Conservation (phyloP, 345 rosid genomes). For the Pistacia integerrima region DNA sequence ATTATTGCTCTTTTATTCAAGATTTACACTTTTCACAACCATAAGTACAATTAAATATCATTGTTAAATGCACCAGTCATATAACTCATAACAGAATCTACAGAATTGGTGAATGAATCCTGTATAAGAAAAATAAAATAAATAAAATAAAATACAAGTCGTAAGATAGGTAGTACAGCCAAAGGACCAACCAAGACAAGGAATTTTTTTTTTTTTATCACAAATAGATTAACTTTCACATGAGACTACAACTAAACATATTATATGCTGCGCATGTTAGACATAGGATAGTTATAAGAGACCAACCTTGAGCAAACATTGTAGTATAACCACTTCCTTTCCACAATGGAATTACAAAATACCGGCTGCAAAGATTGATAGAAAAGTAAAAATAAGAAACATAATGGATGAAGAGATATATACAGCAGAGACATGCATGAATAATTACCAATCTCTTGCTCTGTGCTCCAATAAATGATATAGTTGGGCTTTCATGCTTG, state of each 20-base stretch:
- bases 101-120: background rate
- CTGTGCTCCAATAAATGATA: slow-evolving; percentile 76
- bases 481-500: slow-evolving; percentile 70
- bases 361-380: slow-evolving; percentile 52
- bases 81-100: background rate
- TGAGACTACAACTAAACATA: background rate
- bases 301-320: slow-evolving; percentile 87
- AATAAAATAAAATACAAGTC: background rate
- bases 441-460: slow-evolving; percentile 74
- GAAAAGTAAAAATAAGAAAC: slow-evolving; percentile 5
- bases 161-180: background rate
- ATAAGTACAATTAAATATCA: no score
- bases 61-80: no score
- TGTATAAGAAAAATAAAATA: background rate
- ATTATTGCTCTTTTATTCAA: background rate
- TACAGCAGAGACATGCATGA: slow-evolving; percentile 15
- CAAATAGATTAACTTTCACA: slow-evolving; percentile 8
- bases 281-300: slow-evolving; percentile 3
- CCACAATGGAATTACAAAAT: slow-evolving; percentile 90
- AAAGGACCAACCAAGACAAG: background rate
- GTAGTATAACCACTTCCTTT: slow-evolving; percentile 89
- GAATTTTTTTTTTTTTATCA: background rate
- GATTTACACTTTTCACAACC: no score
- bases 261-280: background rate
- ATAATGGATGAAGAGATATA: background rate